These are phyloP conservation scores for Lepiota brunneoincarnata DNA, from an alignment of 768 basidiomycete genomes.

Conservation along the genomic window DNA sequence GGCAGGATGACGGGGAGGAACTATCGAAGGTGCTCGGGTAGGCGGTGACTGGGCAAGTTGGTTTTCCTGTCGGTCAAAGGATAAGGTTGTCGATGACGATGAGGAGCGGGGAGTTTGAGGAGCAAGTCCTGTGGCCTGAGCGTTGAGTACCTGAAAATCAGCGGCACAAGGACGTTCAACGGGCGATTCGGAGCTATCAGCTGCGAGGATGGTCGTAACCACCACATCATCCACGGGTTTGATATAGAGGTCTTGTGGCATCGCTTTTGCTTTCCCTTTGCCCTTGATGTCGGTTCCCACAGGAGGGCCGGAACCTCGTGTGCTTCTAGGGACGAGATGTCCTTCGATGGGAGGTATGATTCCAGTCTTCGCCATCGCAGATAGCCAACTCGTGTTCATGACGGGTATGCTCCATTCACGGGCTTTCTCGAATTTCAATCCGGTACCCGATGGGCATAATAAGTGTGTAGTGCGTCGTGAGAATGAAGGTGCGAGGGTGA, in stretches of 20 bases:
- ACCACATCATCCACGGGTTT: conserved; percentile 16
- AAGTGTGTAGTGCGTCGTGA: conserved; percentile 75
- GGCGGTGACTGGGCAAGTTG: not conserved
- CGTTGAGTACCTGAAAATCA: conserved; percentile 11
- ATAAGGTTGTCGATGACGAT: conserved; percentile 3
- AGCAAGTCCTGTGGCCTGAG: conserved; percentile 11
- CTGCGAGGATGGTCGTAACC: conserved; percentile 21
- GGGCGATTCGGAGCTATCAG: conserved; percentile 12
- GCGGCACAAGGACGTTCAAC: not conserved
- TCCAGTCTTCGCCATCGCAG: conserved; percentile 53
- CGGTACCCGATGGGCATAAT: conserved; percentile 67
- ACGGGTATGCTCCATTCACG: conserved; percentile 75
- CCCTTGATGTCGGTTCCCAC: conserved; percentile 21
- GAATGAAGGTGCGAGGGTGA: conserved; percentile 53
- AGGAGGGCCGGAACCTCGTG: not conserved
- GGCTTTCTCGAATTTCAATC: conserved; percentile 79
- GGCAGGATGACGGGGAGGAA: conserved; percentile 10
- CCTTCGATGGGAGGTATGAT: conserved; percentile 33
- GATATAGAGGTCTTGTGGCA: conserved; percentile 11
- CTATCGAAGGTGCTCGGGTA: not conserved
- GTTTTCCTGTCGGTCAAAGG: not conserved
- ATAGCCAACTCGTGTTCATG: conserved; percentile 71
- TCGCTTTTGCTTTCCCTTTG: conserved; percentile 28
- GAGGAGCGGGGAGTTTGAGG: not conserved
- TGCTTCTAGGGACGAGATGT: conserved; percentile 27